phyloP scores from a whole-genome alignment of 2,329 filamentous ascomycete genomes.

The Coleophoma cylindrospora region DNA sequence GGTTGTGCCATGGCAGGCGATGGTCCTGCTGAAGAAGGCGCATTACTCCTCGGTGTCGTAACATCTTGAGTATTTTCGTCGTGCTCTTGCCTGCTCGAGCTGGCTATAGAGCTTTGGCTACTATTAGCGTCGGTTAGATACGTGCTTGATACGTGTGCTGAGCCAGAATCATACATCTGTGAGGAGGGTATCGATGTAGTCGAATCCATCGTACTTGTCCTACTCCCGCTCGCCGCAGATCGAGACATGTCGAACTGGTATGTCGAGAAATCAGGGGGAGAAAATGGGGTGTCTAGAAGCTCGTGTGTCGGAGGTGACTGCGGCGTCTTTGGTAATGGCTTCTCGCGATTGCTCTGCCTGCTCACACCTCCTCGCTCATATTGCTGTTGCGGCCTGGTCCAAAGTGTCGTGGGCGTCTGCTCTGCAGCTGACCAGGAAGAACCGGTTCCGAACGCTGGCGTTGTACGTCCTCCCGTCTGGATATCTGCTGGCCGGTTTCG shows the following conservation, averaged over 20 bases:
- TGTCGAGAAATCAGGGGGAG: constrained; percentile 21
- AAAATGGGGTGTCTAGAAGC: constrained; percentile 6
- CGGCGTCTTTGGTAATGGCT: constrained; percentile 25
- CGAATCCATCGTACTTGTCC: constrained; percentile 27
- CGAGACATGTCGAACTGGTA: constrained; percentile 16
- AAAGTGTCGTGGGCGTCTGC: constrained; percentile 6
- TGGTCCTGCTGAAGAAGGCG: constrained; percentile 49
- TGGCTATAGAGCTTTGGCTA: constrained; percentile 42
- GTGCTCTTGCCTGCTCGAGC: constrained; percentile 35
- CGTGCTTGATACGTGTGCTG: constrained; percentile 12
- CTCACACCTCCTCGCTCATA: constrained; percentile 10
- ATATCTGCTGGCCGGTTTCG: constrained; percentile 17
- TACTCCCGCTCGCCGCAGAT: constrained; percentile 18
- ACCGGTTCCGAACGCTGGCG: constrained; percentile 5
- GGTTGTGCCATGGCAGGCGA: constrained; percentile 44
- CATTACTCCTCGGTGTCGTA: constrained; percentile 46
- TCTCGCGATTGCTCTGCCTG: constrained; percentile 13
- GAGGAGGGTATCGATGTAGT: constrained; percentile 15
- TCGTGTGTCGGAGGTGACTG: constrained; percentile 13
- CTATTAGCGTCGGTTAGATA: constrained; percentile 16
- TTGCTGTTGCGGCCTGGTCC: constrained; percentile 15
- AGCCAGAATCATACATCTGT: constrained; percentile 15
- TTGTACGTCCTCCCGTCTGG: constrained; percentile 11
- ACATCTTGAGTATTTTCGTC: constrained; percentile 43
- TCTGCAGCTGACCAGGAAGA: constrained; percentile 7